Base-by-base conservation (phyloP, 352 stramenopile genomes). In the Thraustochytrium sp. region DNA sequence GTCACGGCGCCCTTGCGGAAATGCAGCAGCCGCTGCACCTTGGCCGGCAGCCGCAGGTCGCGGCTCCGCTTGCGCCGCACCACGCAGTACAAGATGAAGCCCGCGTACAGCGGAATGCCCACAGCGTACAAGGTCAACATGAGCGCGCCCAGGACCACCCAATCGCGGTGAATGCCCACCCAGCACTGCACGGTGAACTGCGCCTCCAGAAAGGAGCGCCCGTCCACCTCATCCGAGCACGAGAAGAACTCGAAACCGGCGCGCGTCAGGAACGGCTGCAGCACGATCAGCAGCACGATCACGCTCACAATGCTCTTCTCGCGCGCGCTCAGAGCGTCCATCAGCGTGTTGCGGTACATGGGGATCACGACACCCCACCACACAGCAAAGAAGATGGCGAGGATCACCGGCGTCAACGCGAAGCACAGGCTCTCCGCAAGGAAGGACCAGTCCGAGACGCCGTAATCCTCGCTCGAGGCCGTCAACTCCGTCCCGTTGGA, bases 101-200 rank as follows among this genome's bases (percentile, higher is more conserved):
- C 31, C 9, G 68, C 48, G 34, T 21, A 80, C 3, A 80, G 46
- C 9, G 68, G 68, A 34, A 80, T 80, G n/a, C 68, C 68, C 9
- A 64, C 49, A 0, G 68, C 68, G 42, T 80, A 80, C 9, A 80
- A 34, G 26, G 68, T 48, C 1, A 80, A 42, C 68, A 80, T 80
- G 51, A 80, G 42, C 31, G 46, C n/a, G 38, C 68, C 68, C 3
- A 80, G 68, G 29, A 26, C 68, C 1, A 80, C 42, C 68, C 68
- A 80, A n/a, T 80, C 29, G 18, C 29, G 31, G 38, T 80, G 68
- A 8, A 53, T 3, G 18, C 68, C 68, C 1, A 80, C 68, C 68
- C 68, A 80, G 68, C 68, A 80, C 34, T 80, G 68, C 16, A 80
- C 31, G 5, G 68, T 80, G 51, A 55, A 80, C 51, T 80, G 68